A percentile compares a stretch with the other conserved stretches of the same genome.
Conservation (phyloP, 2,329 filamentous ascomycete species). For the Pestalotiopsis sp. region DNA sequence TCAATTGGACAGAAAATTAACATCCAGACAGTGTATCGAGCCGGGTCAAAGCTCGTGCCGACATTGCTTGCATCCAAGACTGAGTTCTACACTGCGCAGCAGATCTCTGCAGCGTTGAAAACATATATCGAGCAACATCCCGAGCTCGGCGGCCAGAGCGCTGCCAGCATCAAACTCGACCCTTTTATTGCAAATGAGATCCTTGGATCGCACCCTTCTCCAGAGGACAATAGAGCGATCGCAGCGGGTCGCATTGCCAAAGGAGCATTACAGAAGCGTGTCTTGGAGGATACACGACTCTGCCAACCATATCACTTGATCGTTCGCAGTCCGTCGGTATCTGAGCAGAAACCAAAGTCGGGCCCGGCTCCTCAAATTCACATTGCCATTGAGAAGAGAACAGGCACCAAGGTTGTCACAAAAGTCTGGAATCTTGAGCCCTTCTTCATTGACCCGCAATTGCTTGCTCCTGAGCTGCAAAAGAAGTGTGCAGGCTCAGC, state of each 20-base stretch:
- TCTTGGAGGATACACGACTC: conserved; percentile 15
- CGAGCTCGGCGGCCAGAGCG: conserved; percentile 59
- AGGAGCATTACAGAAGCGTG: conserved; percentile 14
- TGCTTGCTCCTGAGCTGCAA: conserved; percentile 66
- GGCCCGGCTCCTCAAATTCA: conserved; percentile 63
- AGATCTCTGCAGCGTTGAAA: conserved; percentile 59
- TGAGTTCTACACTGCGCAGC: conserved; percentile 59
- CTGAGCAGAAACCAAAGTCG: conserved; percentile 58
- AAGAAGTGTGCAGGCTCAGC: conserved; percentile 72
- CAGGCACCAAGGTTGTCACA: conserved; percentile 68
- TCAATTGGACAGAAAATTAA: conserved; percentile 20
- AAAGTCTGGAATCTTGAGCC: conserved; percentile 64
- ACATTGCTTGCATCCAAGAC: conserved; percentile 42
- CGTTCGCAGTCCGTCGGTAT: not conserved
- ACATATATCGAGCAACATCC: conserved; percentile 62
- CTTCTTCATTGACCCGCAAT: conserved; percentile 61
- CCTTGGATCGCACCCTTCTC: conserved; percentile 48
- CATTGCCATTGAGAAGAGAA: conserved; percentile 65
- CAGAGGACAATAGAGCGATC: conserved; percentile 52
- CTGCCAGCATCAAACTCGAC: conserved; percentile 63
- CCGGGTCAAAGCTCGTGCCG: conserved; percentile 35
- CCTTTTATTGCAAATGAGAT: conserved; percentile 66
- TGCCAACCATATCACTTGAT: conserved; percentile 14
- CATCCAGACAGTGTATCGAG: conserved; percentile 24
- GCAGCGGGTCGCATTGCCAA: conserved; percentile 30